These are phyloP conservation scores for Aurantiochytrium sp. DNA, from an alignment of 108 stramenopile species.

Conservation along the genomic window DNA sequence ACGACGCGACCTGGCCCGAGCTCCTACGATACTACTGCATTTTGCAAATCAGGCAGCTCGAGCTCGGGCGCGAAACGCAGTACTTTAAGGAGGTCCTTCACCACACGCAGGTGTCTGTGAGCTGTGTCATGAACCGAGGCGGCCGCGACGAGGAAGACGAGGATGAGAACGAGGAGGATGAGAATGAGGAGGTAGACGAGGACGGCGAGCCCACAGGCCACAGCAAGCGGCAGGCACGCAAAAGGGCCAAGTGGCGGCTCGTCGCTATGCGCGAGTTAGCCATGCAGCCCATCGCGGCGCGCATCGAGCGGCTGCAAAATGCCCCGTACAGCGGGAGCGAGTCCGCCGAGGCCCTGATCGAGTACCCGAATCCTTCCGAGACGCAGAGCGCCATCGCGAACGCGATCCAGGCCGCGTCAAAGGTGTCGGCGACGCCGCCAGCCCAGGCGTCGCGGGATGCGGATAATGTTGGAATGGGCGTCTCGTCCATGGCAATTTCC, in stretches of 20 bases:
- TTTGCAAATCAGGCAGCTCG: neutral
- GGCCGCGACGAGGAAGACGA: neutral
- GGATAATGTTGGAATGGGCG: neutral
- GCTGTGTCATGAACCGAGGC: neutral
- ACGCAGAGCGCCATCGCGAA: neutral
- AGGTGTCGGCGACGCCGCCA: neutral
- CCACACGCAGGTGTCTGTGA: neutral
- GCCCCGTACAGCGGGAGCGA: neutral
- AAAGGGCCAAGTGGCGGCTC: neutral
- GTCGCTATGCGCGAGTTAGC: neutral
- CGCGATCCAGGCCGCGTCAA: neutral
- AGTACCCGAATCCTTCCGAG: neutral
- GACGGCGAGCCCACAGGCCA: neutral
- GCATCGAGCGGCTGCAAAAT: neutral
- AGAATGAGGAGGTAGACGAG: neutral
- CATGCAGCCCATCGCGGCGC: neutral
- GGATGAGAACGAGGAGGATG: neutral
- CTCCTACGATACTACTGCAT: slow-evolving; percentile 1
- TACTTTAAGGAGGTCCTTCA: neutral
- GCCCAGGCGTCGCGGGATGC: neutral
- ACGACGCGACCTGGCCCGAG: slow-evolving; percentile 16
- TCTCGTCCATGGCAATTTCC: neutral
- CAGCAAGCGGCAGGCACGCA: neutral
- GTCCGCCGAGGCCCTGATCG: neutral
- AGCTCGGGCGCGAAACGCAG: neutral